Evolutionary conservation across 1,139 yeast species (phyloP).

Genomic region (Geotrichum bryndzae): DNA sequence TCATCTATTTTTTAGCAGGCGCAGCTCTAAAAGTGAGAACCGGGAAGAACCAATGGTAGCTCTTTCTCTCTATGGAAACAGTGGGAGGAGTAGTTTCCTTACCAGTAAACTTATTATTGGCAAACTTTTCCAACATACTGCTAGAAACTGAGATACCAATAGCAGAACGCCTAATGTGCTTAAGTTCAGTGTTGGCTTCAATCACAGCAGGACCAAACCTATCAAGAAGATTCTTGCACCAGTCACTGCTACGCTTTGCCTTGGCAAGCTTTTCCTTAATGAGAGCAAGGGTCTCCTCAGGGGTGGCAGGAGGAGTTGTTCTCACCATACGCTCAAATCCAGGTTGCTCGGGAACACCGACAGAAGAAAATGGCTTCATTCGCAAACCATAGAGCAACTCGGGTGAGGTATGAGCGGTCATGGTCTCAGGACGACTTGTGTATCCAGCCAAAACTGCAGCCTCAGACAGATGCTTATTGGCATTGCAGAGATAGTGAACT

Average conservation of each 20-base stretch:
- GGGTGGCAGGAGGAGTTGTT: background rate
- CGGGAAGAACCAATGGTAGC: conserved; percentile 35
- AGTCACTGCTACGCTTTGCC: conserved; percentile 5
- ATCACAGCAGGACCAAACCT: conserved; percentile 20
- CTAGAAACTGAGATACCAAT: conserved; percentile 30
- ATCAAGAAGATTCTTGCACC: conserved; percentile 24
- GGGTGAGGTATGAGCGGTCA: conserved; percentile 40
- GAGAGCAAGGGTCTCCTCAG: background rate
- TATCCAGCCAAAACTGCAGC: conserved; percentile 37
- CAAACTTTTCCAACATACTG: conserved; percentile 14
- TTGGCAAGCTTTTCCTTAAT: background rate
- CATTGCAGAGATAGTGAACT: conserved; percentile 37
- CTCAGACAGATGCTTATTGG: conserved; percentile 39
- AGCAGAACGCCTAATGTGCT: conserved; percentile 31
- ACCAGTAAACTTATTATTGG: background rate
- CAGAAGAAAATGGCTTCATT: conserved; percentile 75
- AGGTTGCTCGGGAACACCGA: conserved; percentile 61
- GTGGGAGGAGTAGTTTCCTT: conserved; percentile 3
- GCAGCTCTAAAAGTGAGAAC: conserved; percentile 22
- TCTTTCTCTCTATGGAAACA: conserved; percentile 20
- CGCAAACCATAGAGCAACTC: conserved; percentile 59
- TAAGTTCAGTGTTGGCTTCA: conserved; percentile 28
- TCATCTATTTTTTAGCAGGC: background rate
- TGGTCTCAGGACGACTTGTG: conserved; percentile 25
- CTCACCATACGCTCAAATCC: conserved; percentile 1